Base-by-base conservation (phyloP, 441 rosid genomes). In the Adansonia gregorii region DNA sequence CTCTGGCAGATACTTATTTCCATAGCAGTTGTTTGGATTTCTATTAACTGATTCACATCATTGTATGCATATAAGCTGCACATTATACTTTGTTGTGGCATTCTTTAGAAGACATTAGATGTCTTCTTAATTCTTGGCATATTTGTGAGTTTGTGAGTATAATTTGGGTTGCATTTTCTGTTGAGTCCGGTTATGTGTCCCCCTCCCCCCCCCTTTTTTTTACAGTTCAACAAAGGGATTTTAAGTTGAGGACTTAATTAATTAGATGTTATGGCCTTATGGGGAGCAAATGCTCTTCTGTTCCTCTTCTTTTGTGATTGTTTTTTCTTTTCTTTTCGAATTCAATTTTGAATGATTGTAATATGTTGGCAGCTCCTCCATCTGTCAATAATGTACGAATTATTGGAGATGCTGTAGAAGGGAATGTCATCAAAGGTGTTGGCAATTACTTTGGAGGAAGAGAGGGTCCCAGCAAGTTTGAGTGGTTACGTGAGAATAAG, bases 381-480 rank as follows among this genome's bases (percentile, higher is more conserved):
- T 93, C 98, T 8, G 98, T 92, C 66, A 79, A 82, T 80, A 88
- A 93, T 88, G 94, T 93, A 65, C 86, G 68, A 79, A 92, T 97
- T 79, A 56, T 85, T 86, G 99, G 99, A 86, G 98, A 93, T 83
- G 78, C 83, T 80, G 88, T 97, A 81, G 99, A 97, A 89, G 98
- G 96, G 79, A 85, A 82, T 85, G 65, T 83, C 67, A 77, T 97
- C 69, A 94, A 90, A 86, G 98, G 98, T 72, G 88, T 80, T 79
- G 99, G 98, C 61, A 86, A 91, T 79, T 97, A 97, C 90, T 97
- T 94, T 87, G 99, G 99, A 67, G 99, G 99, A 79, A 87, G 84
- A 89, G 99, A 97, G 82, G 98, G 99, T 79, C 98, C 99, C 10
- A 97, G 98, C 94, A 94, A 91, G 90, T 97, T 93, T 80, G 90